phyloP scores from a whole-genome alignment of 2,329 filamentous ascomycete species.

The Penicillium sp. region DNA sequence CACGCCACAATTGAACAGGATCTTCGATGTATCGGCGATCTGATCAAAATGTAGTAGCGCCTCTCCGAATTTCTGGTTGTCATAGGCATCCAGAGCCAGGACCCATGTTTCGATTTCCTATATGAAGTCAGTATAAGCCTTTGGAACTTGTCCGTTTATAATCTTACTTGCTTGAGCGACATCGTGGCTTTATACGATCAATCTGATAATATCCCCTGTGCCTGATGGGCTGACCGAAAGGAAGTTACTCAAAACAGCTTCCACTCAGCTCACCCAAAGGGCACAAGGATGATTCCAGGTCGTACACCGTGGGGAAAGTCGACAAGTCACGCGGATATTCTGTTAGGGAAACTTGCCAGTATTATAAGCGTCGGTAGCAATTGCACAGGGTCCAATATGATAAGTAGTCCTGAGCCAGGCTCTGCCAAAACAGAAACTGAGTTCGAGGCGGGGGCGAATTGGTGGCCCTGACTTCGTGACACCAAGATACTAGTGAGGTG shows the following conservation, averaged over 20 bases:
- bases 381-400: neutral
- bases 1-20: slow-evolving; percentile 96
- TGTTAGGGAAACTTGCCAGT: neutral
- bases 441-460: neutral
- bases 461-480: neutral
- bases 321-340: neutral
- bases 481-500: neutral
- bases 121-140: slow-evolving; percentile 2
- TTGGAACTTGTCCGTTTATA: neutral
- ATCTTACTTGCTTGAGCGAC: slow-evolving; percentile 57
- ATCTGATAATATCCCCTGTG: neutral
- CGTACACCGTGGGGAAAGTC: neutral
- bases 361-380: neutral
- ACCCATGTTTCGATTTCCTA: slow-evolving; percentile 99
- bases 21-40: slow-evolving; percentile 95
- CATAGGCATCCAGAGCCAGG: slow-evolving; percentile 80
- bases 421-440: neutral
- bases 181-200: slow-evolving; percentile 33
- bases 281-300: neutral
- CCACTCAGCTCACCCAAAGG: slow-evolving; percentile 1
- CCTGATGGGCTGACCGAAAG: neutral
- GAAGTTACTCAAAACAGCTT: neutral
- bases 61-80: slow-evolving; percentile 96
- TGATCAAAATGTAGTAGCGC: slow-evolving; percentile 75
- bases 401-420: neutral